Percentiles rank a stretch among this genome's conserved stretches.
Evolutionary conservation across 257 asterid genomes (phyloP).

Genomic region (Fraxinus excelsior): DNA sequence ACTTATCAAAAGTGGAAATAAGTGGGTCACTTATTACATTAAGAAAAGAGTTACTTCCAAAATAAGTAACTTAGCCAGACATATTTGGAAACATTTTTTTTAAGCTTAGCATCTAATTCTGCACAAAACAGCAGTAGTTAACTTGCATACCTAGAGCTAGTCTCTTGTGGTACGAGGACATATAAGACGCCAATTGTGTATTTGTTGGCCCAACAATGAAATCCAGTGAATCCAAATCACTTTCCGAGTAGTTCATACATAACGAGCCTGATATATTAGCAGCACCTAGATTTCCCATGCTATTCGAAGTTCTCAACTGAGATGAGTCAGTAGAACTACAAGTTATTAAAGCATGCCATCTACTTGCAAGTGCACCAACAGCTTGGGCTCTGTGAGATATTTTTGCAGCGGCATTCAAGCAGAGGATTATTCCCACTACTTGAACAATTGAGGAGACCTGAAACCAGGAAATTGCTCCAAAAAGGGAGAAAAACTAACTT

Average conservation of each 20-base stretch:
- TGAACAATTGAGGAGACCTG: constrained; percentile 74
- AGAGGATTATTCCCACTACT: constrained; percentile 63
- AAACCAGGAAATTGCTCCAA: neutral
- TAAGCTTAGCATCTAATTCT: neutral
- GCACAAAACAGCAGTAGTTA: constrained; percentile 13
- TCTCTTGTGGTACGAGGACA: constrained; percentile 81
- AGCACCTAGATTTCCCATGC: constrained; percentile 37
- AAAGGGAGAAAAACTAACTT: constrained; percentile 7
- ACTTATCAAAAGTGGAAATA: neutral
- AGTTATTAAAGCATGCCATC: constrained; percentile 76
- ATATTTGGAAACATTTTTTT: neutral
- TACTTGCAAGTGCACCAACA: constrained; percentile 62
- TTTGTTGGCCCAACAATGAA: constrained; percentile 48
- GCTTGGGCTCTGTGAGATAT: constrained; percentile 85
- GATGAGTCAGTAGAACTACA: constrained; percentile 51
- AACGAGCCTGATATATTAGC: constrained; percentile 28
- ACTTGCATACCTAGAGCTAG: constrained; percentile 70
- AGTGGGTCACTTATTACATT: neutral
- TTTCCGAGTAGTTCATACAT: constrained; percentile 50
- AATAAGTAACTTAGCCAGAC: neutral
- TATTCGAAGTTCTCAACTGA: constrained; percentile 44
- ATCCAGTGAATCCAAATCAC: constrained; percentile 75
- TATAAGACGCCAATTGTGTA: constrained; percentile 58
- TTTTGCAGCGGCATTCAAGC: constrained; percentile 78
- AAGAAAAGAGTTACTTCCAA: neutral